Base-by-base conservation (phyloP, 805 yeast genomes). In the Candida alai region DNA sequence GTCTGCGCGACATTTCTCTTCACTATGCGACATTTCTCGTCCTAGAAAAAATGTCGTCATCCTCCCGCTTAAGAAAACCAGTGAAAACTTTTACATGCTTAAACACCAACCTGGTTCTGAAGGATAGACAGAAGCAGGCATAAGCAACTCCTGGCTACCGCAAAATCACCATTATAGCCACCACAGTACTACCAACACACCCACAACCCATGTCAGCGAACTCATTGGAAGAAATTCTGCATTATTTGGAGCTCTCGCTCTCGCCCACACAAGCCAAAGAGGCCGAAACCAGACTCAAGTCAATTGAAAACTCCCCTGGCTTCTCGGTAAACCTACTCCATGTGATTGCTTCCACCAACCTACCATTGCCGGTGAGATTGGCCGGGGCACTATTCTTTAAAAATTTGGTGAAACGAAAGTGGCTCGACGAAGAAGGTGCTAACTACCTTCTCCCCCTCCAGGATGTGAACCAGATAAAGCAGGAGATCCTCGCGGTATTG, bases 321-420 rank as follows among this genome's bases (percentile, higher is more conserved):
- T 93, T 93, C 56, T 71, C 95, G 6, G 63, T 86, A 30, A 74
- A 79, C 19, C 61, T 93, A 24, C 60, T 93, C 36, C 88, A 84
- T 50, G 75, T 89, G 12, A 84, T 88, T 21, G 87, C 95, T 4
- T 70, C 83, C 11, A 52, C 66, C 19, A 68, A 69, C 26, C 51
- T 79, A 26, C 69, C 73, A 3, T 53, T 57, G 4, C 65, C 84
- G 2, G 74, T 83, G 1, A 70, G 97, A 41, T 65, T 89, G 30
- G 96, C 98, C 1, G 95, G 85, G 13, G 87, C 96, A 1, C 64
- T 94, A 34, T 88, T 83, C 59, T 87, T 93, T 63, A 93, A 93
- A 56, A 93, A 93, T 56, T 73, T 87, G 41, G 71, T 93, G 43
- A 81, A 76, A 48, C 68, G 96, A 33, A 80, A 74, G 47, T 93